These are phyloP conservation scores for Coprinellus aureogranulatus DNA, from an alignment of 768 basidiomycete species.

Conservation along the genomic window DNA sequence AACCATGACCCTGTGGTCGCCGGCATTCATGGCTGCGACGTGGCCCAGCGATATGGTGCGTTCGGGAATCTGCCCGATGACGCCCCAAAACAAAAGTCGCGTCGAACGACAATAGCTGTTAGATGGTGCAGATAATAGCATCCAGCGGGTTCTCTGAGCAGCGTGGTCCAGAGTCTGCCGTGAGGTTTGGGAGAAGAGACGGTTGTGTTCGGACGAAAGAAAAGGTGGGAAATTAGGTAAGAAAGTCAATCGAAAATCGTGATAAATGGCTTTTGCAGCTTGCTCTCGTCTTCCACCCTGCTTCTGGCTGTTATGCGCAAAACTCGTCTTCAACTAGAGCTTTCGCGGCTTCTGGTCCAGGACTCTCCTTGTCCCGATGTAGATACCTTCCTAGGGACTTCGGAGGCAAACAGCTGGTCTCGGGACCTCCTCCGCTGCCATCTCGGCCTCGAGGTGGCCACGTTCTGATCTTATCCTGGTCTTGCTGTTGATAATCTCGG, in stretches of 20 bases:
- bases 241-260: not conserved
- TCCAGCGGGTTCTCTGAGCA: not conserved
- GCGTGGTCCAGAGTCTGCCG: not conserved
- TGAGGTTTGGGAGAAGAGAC: not conserved
- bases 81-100: not conserved
- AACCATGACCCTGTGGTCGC: not conserved
- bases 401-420: not conserved
- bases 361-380: slow-evolving; percentile 2
- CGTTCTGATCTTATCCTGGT: slow-evolving; percentile 47
- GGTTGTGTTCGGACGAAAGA: not conserved
- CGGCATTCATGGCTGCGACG: not conserved
- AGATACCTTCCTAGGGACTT: not conserved
- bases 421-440: not conserved
- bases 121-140: not conserved
- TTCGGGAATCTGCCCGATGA: slow-evolving; percentile 2
- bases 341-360: slow-evolving; percentile 2
- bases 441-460: slow-evolving; percentile 42
- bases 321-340: not conserved
- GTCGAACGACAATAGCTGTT: slow-evolving; percentile 10
- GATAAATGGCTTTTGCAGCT: not conserved
- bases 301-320: not conserved
- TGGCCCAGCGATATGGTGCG: slow-evolving; percentile 8
- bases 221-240: not conserved
- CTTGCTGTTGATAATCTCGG: slow-evolving; percentile 32
- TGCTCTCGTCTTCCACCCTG: not conserved